These are phyloP conservation scores for Spergularia bocconei DNA, from an alignment of 148 eudicot species.

Conservation along the genomic window DNA sequence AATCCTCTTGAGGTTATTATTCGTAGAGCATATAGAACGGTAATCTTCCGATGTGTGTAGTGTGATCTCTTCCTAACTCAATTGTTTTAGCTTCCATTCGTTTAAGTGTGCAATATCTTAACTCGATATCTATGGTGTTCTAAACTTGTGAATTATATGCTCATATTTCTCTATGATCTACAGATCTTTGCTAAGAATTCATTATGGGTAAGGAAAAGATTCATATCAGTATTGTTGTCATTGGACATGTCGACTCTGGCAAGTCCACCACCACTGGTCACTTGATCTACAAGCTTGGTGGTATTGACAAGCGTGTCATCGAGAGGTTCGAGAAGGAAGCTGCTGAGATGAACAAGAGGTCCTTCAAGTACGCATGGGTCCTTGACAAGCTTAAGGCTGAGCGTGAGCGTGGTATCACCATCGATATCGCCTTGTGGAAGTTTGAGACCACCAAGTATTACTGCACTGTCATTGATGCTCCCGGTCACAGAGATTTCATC, in stretches of 20 bases:
- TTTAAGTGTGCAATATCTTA: not conserved
- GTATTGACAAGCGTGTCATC: slow-evolving; percentile 66
- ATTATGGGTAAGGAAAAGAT: slow-evolving; percentile 55
- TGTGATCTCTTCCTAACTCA: no score
- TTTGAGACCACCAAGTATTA: slow-evolving; percentile 58
- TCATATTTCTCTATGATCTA: no score
- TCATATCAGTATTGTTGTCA: slow-evolving; percentile 49
- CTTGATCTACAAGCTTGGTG: slow-evolving; percentile 61
- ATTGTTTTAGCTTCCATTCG: no score
- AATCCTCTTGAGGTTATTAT: no score
- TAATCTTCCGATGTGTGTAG: no score
- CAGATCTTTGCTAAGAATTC: not conserved
- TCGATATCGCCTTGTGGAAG: slow-evolving; percentile 58
- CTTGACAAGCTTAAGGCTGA: slow-evolving; percentile 61
- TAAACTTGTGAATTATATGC: not conserved
- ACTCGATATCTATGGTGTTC: not conserved
- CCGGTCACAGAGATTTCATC: slow-evolving; percentile 55
- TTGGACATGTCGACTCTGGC: slow-evolving; percentile 62
- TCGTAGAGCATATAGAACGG: no score
- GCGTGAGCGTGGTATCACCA: slow-evolving; percentile 60
- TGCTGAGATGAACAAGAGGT: slow-evolving; percentile 73
- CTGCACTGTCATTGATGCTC: slow-evolving; percentile 63
- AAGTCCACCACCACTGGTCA: slow-evolving; percentile 60
- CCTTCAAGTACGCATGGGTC: slow-evolving; percentile 63
- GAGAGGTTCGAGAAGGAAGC: slow-evolving; percentile 64